A percentile compares a stretch with the other conserved stretches of the same genome.
Evolutionary conservation across 805 yeast species (phyloP).

Genomic region (Ogataea zsoltii): DNA sequence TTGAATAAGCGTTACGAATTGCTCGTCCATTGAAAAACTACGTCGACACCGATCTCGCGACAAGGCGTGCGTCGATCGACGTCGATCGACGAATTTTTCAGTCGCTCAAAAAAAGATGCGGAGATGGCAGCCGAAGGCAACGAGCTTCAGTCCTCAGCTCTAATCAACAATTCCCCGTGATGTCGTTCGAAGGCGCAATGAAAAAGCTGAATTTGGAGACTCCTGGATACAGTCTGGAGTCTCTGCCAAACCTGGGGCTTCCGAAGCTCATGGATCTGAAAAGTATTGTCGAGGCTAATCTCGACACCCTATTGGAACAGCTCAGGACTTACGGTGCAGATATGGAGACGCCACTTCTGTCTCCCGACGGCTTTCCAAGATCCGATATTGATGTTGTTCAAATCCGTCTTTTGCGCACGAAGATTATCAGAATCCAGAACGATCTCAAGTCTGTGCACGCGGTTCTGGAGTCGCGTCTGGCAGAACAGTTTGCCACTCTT

Average conservation of each 20-base stretch:
- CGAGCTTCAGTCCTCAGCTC: no score
- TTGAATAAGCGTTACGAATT: slow-evolving; percentile 1
- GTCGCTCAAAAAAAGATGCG: neutral
- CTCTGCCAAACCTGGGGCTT: slow-evolving; percentile 15
- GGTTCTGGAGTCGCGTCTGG: slow-evolving; percentile 47
- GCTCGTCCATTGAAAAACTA: slow-evolving; percentile 10
- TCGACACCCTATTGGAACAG: slow-evolving; percentile 42
- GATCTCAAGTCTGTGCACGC: slow-evolving; percentile 57
- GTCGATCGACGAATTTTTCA: slow-evolving; percentile 3
- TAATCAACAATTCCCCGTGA: no score
- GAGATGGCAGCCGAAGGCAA: neutral
- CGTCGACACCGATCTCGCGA: slow-evolving; percentile 8
- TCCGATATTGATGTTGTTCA: slow-evolving; percentile 77
- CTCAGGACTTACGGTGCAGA: slow-evolving; percentile 40
- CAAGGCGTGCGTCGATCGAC: neutral
- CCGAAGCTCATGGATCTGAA: slow-evolving; percentile 35
- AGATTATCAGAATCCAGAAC: slow-evolving; percentile 66
- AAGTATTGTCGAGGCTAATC: slow-evolving; percentile 41
- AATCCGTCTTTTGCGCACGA: slow-evolving; percentile 60
- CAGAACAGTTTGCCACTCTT: slow-evolving; percentile 33
- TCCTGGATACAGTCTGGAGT: slow-evolving; percentile 17
- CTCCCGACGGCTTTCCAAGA: slow-evolving; percentile 83
- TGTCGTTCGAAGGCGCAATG: slow-evolving; percentile 31
- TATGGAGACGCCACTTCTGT: slow-evolving; percentile 65
- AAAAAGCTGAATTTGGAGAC: slow-evolving; percentile 20